Percentiles rank a stretch among this genome's conserved stretches.
These are phyloP conservation scores for Pholiota microspora DNA, from an alignment of 768 basidiomycete species.

Conservation along the genomic window DNA sequence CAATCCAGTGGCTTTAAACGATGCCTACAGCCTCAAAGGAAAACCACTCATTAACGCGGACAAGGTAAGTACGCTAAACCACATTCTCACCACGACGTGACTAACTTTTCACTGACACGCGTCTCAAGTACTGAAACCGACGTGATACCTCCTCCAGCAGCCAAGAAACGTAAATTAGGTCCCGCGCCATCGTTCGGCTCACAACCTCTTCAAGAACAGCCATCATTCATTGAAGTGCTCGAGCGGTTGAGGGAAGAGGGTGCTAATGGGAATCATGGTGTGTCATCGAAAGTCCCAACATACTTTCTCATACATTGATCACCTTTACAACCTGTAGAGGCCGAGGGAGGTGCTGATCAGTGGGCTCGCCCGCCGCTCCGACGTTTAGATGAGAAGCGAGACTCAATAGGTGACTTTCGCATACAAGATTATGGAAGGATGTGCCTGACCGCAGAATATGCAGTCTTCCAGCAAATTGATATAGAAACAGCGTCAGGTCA, in stretches of 20 bases:
- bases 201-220: conserved; percentile 35
- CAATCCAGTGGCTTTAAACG: no score
- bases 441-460: neutral
- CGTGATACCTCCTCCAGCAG: conserved; percentile 33
- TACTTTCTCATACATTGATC: no score
- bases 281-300: no score
- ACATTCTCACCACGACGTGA: neutral
- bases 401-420: conserved; percentile 62
- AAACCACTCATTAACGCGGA: conserved; percentile 28
- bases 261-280: conserved; percentile 38
- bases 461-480: conserved; percentile 97
- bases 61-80: conserved; percentile 27
- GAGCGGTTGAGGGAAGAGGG: conserved; percentile 58
- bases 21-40: conserved; percentile 20
- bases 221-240: conserved; percentile 60
- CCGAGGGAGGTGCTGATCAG: conserved; percentile 74
- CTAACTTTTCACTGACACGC: conserved; percentile 16
- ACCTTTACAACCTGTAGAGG: conserved; percentile 35
- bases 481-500: conserved; percentile 63
- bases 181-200: conserved; percentile 38
- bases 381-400: conserved; percentile 53
- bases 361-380: conserved; percentile 69
- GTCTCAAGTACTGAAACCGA: conserved; percentile 28
- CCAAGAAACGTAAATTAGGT: conserved; percentile 55
- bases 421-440: neutral